These are phyloP conservation scores for Glycyrrhiza uralensis DNA, from an alignment of 306 rosid genomes.

Conservation along the genomic window DNA sequence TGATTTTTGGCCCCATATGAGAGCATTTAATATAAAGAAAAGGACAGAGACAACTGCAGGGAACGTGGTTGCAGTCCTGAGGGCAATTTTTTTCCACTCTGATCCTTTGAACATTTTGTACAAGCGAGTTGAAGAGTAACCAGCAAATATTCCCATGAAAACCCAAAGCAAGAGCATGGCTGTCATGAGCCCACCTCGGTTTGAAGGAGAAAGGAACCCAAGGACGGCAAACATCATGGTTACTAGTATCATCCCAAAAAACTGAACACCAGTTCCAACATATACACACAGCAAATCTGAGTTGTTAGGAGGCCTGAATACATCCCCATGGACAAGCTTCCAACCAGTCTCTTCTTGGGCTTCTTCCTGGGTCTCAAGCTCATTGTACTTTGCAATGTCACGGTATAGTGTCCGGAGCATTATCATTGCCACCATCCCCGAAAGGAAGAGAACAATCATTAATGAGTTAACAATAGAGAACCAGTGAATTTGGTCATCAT, in stretches of 20 bases:
- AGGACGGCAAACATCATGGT: constrained; percentile 96
- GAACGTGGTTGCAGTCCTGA: constrained; percentile 77
- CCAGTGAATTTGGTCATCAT: constrained; percentile 96
- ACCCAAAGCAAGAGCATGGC: constrained; percentile 97
- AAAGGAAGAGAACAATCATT: constrained; percentile 98
- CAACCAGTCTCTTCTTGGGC: constrained; percentile 99
- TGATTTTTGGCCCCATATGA: constrained; percentile 97
- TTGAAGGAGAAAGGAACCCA: constrained; percentile 96
- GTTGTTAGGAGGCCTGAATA: constrained; percentile 82
- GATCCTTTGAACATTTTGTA: constrained; percentile 93
- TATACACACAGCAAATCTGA: constrained; percentile 86
- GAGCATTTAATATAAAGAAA: constrained; percentile 70
- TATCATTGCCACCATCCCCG: constrained; percentile 99
- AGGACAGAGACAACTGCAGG: constrained; percentile 72
- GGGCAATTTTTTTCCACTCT: constrained; percentile 85
- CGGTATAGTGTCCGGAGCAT: constrained; percentile 97
- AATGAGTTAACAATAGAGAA: constrained; percentile 92
- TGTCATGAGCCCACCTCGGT: constrained; percentile 97
- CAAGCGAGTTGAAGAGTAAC: constrained; percentile 78
- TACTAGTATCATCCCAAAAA: constrained; percentile 85
- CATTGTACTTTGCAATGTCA: constrained; percentile 93
- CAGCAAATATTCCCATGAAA: constrained; percentile 97
- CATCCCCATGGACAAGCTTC: constrained; percentile 99
- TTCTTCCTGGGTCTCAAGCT: constrained; percentile 98
- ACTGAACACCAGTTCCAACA: constrained; percentile 96